Evolutionary conservation across 495 filamentous ascomycete genomes (phyloP), one percentile per base, ranked within the genome.

Genomic region (Trichocladium antarcticum): DNA sequence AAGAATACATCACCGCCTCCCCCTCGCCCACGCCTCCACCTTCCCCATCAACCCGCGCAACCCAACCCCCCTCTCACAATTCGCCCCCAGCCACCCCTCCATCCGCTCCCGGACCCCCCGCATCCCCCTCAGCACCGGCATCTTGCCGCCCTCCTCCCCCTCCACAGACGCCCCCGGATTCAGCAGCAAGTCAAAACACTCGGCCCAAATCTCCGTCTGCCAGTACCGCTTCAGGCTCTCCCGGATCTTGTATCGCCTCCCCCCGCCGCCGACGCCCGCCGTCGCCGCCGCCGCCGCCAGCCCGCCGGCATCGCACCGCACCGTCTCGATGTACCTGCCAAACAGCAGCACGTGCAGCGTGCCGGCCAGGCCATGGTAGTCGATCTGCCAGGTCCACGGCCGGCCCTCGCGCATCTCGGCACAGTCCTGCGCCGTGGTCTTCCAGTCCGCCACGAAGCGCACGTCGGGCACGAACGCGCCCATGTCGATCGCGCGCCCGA

Each of bases 401-500:
- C 89, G 74, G 55, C 83, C 74, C 68, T 96, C 89, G 35, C 89
- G 81, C 74, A 97, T 93, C 73, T 98, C 92, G 32, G 84, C 82
- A 65, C 92, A 97, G 60, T 98, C 92, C 45, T 84, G 79, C 21
- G 80, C 73, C 16, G 76, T 74, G 2, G 84, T 84, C 64, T 89
- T 81, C 92, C 93, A 98, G 64, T 97, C 90, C 1, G 90, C 93
- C 35, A 95, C 75, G 69, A 98, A 98, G 54, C 85, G 81, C 15
- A 93, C 88, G 48, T 78, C 75, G 0, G 80, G 75, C 1, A 60
- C 57, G 71, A 97, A 98, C 5, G 77, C 80, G 44, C 76, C 77
- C 88, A 95, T 89, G 69, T 98, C 92, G 67, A 97, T 93, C 21
- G 80, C 85, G 2, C 93, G 81, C 6, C 92, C 92, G 59, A 98